A percentile compares a stretch with the other conserved stretches of the same genome.
phyloP scores from a whole-genome alignment of 768 basidiomycete species.

The Baorangia bicolor region DNA sequence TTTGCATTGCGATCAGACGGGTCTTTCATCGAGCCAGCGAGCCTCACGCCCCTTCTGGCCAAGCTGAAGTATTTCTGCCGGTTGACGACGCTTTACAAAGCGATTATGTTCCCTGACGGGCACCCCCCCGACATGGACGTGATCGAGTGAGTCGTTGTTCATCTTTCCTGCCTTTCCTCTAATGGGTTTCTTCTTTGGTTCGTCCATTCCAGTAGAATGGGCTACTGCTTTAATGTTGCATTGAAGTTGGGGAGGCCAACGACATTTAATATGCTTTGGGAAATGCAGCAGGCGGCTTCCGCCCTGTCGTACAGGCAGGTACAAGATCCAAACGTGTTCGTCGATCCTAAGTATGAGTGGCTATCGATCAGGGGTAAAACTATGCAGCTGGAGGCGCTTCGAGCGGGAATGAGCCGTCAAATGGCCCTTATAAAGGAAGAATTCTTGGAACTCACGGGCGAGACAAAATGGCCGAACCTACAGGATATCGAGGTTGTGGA shows the following conservation, averaged over 20 bases:
- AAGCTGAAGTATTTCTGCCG: slow-evolving; percentile 7
- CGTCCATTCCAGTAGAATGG: too few relatives aligned
- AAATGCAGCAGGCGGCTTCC: neutral
- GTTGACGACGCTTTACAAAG: neutral
- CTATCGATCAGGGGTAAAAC: neutral
- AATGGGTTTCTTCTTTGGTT: too few relatives aligned
- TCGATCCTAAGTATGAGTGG: neutral
- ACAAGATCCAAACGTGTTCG: neutral
- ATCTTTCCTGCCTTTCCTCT: too few relatives aligned
- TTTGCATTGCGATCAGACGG: neutral
- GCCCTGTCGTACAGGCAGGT: neutral
- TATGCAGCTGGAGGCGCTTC: neutral
- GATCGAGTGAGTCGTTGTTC: neutral
- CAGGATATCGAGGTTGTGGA: too few relatives aligned
- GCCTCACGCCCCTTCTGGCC: neutral
- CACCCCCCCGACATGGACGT: too few relatives aligned
- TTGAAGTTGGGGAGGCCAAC: neutral
- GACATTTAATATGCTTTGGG: neutral
- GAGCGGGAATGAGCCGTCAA: neutral
- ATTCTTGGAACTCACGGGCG: too few relatives aligned
- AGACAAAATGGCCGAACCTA: too few relatives aligned
- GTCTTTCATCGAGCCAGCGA: neutral
- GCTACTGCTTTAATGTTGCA: too few relatives aligned
- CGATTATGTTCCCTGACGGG: too few relatives aligned
- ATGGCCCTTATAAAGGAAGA: too few relatives aligned